Percentiles rank a stretch among this genome's conserved stretches.
Evolutionary conservation across 805 yeast species (phyloP).

Genomic region (Torulaspora microellipsoides): DNA sequence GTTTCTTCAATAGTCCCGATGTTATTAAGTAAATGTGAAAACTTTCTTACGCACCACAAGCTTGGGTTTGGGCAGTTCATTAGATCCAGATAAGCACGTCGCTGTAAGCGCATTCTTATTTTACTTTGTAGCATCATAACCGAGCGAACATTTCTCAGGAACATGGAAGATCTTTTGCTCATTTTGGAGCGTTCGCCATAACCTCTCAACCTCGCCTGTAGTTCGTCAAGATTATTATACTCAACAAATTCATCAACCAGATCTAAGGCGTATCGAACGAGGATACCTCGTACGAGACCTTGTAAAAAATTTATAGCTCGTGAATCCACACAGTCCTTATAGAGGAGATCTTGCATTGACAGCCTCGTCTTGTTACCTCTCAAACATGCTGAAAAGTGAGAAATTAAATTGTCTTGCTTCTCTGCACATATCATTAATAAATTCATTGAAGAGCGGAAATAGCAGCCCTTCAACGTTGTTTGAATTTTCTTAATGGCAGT

Average conservation of each 20-base stretch:
- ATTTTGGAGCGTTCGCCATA: slow-evolving; percentile 37
- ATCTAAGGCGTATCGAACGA: slow-evolving; percentile 54
- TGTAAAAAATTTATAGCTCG: slow-evolving; percentile 41
- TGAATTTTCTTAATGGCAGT: not conserved
- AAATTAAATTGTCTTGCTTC: slow-evolving; percentile 5
- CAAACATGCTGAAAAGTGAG: slow-evolving; percentile 13
- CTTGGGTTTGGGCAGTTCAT: slow-evolving; percentile 73
- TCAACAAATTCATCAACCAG: slow-evolving; percentile 50
- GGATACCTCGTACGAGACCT: slow-evolving; percentile 57
- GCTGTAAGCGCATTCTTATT: slow-evolving; percentile 62
- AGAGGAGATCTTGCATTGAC: slow-evolving; percentile 2
- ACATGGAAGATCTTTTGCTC: slow-evolving; percentile 41
- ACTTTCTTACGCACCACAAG: slow-evolving; percentile 65
- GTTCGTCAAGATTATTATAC: slow-evolving; percentile 34
- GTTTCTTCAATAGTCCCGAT: slow-evolving; percentile 70
- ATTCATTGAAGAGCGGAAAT: not conserved
- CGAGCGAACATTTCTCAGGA: slow-evolving; percentile 49
- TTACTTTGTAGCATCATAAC: slow-evolving; percentile 71
- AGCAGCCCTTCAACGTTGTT: slow-evolving; percentile 1
- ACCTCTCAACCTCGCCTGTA: slow-evolving; percentile 60
- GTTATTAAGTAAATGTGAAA: slow-evolving; percentile 69
- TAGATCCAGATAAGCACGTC: slow-evolving; percentile 67
- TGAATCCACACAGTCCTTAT: not conserved
- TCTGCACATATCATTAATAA: slow-evolving; percentile 25
- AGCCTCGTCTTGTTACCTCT: slow-evolving; percentile 9